Base-by-base conservation (phyloP, 108 stramenopile genomes). In the Discostella stelligeroides region DNA sequence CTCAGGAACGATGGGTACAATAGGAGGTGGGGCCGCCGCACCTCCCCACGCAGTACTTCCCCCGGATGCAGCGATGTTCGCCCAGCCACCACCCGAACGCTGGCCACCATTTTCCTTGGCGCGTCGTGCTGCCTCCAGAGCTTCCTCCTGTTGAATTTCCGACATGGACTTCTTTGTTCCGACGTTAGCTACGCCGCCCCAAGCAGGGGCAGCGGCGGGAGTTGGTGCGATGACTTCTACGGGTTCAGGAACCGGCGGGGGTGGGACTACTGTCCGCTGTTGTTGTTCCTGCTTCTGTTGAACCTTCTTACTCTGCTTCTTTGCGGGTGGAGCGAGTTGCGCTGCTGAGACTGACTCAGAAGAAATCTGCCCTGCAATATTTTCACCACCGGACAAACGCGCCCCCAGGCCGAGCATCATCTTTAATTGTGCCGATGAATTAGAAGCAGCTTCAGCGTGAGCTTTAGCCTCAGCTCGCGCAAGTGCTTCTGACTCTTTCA, bases 101-200 rank as follows among this genome's bases (percentile, higher is more conserved):
- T 59, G 56, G 50, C 69, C 68, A 30, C 68, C 50, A 37, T 70
- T 66, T 58, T 91, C 81, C 40, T 82, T 82, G 24, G 91, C 90
- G 24, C 82, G 73, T 41, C 68, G 57, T 10, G 91, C 94, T 37
- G 86, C 85, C 10, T 62, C 68, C 30, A 86, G 80, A 41, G 94
- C 94, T 72, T 92, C 91, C 78, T 95, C 94, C 61, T 90, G 80
- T 60, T 92, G 94, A 62, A 95, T 95, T 65, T 95, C 90, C 20
- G 89, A 88, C 88, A 95, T 91, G 69, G 85, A 83, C 63, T 92
- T 91, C 47, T 70, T 81, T 24, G 77, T 67, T 18, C 72, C 60
- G 21, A 34, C 56, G 8, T 45, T 43, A 4, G 75, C 61, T 7
- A 76, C 83, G 17, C 81, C 88, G 24, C 91, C 91, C 91, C 94